These are phyloP conservation scores for Stemphylium lycopersici DNA, from an alignment of 2,329 filamentous ascomycete species.

Conservation along the genomic window DNA sequence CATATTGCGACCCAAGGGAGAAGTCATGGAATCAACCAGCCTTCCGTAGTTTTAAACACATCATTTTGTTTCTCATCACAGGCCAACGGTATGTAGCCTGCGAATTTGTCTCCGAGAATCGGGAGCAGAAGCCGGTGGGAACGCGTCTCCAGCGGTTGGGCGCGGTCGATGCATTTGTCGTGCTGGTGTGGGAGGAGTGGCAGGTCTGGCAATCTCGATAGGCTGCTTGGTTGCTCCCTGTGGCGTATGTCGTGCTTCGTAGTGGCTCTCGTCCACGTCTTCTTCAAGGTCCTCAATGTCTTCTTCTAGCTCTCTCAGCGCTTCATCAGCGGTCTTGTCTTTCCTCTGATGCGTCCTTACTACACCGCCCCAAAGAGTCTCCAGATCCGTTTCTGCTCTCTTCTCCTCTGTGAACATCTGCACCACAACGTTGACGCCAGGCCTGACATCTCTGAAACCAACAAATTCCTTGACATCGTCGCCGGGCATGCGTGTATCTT, in stretches of 20 bases:
- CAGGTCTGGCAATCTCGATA: background rate
- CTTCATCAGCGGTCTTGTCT: constrained; percentile 41
- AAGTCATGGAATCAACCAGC: background rate
- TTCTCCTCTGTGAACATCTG: constrained; percentile 77
- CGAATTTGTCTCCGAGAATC: constrained; percentile 27
- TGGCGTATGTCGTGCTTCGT: constrained; percentile 1
- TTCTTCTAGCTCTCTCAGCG: constrained; percentile 30
- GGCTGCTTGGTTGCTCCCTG: background rate
- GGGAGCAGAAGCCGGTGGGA: constrained; percentile 27
- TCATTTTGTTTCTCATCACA: background rate
- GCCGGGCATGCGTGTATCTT: constrained; percentile 40
- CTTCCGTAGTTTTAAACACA: background rate
- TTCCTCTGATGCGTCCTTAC: constrained; percentile 52
- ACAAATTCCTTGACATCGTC: constrained; percentile 63
- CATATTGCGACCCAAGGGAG: background rate
- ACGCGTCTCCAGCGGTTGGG: constrained; percentile 33
- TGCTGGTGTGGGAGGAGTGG: constrained; percentile 9
- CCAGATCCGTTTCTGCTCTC: constrained; percentile 69
- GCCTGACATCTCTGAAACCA: constrained; percentile 71
- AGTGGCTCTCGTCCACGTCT: constrained; percentile 17
- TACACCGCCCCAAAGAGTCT: constrained; percentile 65
- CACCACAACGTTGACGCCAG: constrained; percentile 68
- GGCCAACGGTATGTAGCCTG: constrained; percentile 29
- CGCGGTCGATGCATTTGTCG: constrained; percentile 26
- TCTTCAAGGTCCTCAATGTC: constrained; percentile 30